phyloP scores from a whole-genome alignment of 495 filamentous ascomycete species.

The Penicillium odoratum region DNA sequence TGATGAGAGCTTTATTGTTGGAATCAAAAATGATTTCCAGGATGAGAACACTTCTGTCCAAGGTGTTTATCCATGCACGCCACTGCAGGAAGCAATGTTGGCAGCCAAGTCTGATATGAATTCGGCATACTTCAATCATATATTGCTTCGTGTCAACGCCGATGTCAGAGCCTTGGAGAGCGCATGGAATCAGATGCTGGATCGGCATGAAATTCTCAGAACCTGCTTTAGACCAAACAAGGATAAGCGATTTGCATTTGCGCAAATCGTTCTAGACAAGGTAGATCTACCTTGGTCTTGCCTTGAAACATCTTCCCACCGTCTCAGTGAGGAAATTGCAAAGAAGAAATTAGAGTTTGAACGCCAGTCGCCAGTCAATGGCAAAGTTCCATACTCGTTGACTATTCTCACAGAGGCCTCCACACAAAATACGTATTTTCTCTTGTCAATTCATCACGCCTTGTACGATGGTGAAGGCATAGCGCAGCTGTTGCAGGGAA shows the following conservation, averaged over 20 bases:
- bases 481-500: constrained; percentile 60
- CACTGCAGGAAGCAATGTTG: constrained; percentile 81
- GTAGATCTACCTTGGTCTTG: constrained; percentile 24
- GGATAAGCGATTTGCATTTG: constrained; percentile 48
- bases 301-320: constrained; percentile 15
- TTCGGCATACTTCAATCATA: constrained; percentile 55
- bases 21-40: constrained; percentile 20
- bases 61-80: constrained; percentile 72
- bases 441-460: constrained; percentile 75
- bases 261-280: constrained; percentile 55
- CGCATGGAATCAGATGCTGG: constrained; percentile 51
- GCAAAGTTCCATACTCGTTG: constrained; percentile 32
- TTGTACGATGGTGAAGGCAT: constrained; percentile 79
- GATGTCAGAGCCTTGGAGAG: constrained; percentile 38
- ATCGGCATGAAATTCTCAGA: constrained; percentile 62
- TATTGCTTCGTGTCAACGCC: constrained; percentile 48
- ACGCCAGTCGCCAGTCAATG: constrained; percentile 19
- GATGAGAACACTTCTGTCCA: constrained; percentile 39
- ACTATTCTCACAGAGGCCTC: constrained; percentile 18
- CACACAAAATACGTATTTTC: constrained; percentile 28
- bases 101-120: constrained; percentile 44
- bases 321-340: constrained; percentile 19
- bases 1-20: constrained; percentile 12
- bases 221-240: constrained; percentile 61
- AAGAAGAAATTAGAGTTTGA: constrained; percentile 27